Evolutionary conservation across 495 filamentous ascomycete species (phyloP), one percentile per base, ranked within the genome.

Genomic region (Rostrohypoxylon terebratum): DNA sequence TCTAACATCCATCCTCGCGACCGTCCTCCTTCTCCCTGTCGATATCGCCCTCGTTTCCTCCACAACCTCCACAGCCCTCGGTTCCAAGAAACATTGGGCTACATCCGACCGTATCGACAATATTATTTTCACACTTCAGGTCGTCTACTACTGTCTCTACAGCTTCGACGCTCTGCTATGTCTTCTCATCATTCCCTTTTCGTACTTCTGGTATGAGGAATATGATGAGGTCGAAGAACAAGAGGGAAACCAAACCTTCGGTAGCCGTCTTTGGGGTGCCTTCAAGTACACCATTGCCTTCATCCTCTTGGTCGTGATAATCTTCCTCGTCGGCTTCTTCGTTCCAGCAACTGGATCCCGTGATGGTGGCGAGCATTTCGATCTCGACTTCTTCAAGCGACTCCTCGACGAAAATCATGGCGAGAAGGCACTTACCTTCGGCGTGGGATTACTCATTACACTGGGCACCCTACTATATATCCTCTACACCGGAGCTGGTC

Each of bases 171-270:
- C 94, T 1, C 78, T 97, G 1, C 90, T 99, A 13, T 98, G 96
- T 77, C 85, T 99, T 40, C 76, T 99, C 36, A 88, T 97, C 18
- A 90, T 97, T 18, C 96, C 96, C 1, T 99, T 99, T 77, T 90
- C 94, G 11, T 99, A 98, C 81, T 99, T 99, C 81, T 97, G 90
- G 89, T 97, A 96, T 69, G 96, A 99, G 81, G 96, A 98, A 80
- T 96, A 96, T 74, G 92, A 95, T 74, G 91, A 97, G 81, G 91
- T 92, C 57, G 92, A 92, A 34, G 83, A 87, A 20, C 92, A 96
- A 64, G 87, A 92, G 23, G 92, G 92, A 13, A 87, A 85, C n/a
- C 90, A 93, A 77, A 90, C 90, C 5, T 69, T 89, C 54, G 88
- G 84, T 3, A 83, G 87, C 67, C 86, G 92, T 28, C 82, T 97